phyloP scores from a whole-genome alignment of 345 rosid genomes.

The Ricinus communis region DNA sequence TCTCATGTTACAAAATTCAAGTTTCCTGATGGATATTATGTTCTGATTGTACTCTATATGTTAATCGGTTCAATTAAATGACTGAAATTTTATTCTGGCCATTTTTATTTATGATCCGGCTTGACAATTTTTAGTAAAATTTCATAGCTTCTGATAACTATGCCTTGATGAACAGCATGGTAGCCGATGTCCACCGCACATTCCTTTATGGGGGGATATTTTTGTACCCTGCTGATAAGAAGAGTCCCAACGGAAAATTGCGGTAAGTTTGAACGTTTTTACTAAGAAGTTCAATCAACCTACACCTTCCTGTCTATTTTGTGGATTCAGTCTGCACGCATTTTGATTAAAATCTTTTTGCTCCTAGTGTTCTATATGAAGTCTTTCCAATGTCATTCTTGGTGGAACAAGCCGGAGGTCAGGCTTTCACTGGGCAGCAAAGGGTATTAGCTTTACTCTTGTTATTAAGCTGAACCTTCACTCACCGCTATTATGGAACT shows the following conservation, averaged over 20 bases:
- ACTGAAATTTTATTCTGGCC: too few species aligned
- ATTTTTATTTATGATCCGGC: too few species aligned
- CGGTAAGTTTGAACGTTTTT: slow-evolving; percentile 50
- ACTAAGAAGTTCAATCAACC: not conserved
- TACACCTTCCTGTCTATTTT: not conserved
- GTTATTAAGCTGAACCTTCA: not conserved
- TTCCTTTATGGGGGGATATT: slow-evolving; percentile 93
- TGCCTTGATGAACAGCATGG: slow-evolving; percentile 65
- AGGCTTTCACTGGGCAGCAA: slow-evolving; percentile 81
- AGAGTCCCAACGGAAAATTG: slow-evolving; percentile 86
- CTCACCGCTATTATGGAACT: too few species aligned
- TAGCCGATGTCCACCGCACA: slow-evolving; percentile 97
- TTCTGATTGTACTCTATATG: too few species aligned
- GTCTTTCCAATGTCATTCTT: slow-evolving; percentile 96
- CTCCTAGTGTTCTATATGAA: slow-evolving; percentile 78
- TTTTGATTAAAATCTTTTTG: slow-evolving; percentile 17
- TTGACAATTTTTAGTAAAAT: too few species aligned
- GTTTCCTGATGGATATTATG: too few species aligned
- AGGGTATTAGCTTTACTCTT: slow-evolving; percentile 46
- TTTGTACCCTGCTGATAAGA: slow-evolving; percentile 96
- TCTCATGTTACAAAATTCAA: too few species aligned
- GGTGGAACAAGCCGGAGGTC: slow-evolving; percentile 99
- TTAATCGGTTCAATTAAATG: too few species aligned
- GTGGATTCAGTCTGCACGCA: not conserved
- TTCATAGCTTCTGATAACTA: slow-evolving; percentile 8